Base-by-base conservation (phyloP, 371 early-diverging fungal genomes). In the Apophysomyces sp. region DNA sequence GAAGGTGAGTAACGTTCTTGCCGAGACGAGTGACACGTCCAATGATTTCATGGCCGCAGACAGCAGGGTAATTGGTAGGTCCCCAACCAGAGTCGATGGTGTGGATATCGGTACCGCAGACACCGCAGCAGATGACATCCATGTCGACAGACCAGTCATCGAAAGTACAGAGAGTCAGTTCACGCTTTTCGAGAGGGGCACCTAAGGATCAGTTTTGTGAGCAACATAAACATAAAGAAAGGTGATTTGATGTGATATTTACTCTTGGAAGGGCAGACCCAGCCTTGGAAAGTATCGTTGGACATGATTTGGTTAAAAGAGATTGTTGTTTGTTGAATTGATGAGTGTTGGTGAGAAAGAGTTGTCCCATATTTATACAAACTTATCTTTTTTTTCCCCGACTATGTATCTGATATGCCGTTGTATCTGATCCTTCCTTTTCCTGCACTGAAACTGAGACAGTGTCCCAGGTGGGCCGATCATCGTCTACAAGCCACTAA, bases 81-180 rank as follows among this genome's bases (percentile, higher is more conserved):
- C 86, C 84, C 91, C 89, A 90, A 54, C 85, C 90, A 39, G 72
- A 69, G 61, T 86, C 87, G 62, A 89, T 71, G 27, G 88, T 89
- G 72, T 89, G 90, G 49, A 87, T 57, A 57, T 63, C 68, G 15
- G 55, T 54, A 26, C 61, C 68, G 37, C 69, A 63, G n/a, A 61
- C 49, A 37, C 83, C 86, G 59, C 89, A 89, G 60, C 85, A 82
- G 26, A 73, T 73, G 37, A 87, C 74, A 56, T 82, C 79, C 60
- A 89, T 75, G 62, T 87, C 84, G 27, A 89, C 75, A 65, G 82
- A 81, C 67, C 82, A 65, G 34, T 67, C 72, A 52, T 69, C 68
- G 63, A 80, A 84, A 15, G 64, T 61, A 39, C 65, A 65, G n/a
- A 65, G 61, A 13, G 40, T 51, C 12, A 68, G 40, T 21, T 67